Conservation (phyloP, 2,329 filamentous ascomycete genomes). For the Xylariaceae sp. region DNA sequence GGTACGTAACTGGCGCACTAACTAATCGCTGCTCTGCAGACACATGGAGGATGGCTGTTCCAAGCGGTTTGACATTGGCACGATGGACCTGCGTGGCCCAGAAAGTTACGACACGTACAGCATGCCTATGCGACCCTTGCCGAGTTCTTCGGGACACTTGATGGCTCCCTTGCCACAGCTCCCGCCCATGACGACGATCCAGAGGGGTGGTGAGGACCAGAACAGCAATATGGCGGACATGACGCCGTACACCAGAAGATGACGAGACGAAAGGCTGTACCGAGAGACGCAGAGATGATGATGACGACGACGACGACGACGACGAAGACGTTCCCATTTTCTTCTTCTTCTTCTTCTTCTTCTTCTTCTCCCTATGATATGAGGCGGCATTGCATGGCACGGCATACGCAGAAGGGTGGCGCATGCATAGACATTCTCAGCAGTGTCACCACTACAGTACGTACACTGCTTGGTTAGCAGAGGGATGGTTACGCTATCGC, state of each 20-base stretch:
- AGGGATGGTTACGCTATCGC: no score
- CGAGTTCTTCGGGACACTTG: slow-evolving; percentile 23
- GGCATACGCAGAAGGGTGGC: no score
- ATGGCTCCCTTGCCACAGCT: slow-evolving; percentile 22
- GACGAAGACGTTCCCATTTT: background rate
- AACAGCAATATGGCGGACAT: slow-evolving; percentile 20
- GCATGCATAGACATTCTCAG: slow-evolving; percentile 11
- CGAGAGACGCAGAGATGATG: no score
- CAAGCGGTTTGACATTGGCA: slow-evolving; percentile 56
- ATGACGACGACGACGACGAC: background rate
- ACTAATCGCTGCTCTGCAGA: slow-evolving; percentile 37
- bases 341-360: background rate
- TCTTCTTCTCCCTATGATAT: no score
- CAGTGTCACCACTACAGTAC: no score
- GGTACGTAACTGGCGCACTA: no score
- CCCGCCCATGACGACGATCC: slow-evolving; percentile 26
- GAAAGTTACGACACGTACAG: slow-evolving; percentile 24
- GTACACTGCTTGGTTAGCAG: no score
- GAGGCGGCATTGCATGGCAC: no score
- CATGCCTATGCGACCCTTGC: slow-evolving; percentile 20
- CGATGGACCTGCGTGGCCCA: slow-evolving; percentile 37
- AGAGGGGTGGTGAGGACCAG: slow-evolving; percentile 17
- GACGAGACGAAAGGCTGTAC: slow-evolving; percentile 8
- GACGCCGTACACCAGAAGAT: slow-evolving; percentile 25
- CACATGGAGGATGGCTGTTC: slow-evolving; percentile 74